Conservation (phyloP, 148 eudicot species). For the Salicornia ramosissima region DNA sequence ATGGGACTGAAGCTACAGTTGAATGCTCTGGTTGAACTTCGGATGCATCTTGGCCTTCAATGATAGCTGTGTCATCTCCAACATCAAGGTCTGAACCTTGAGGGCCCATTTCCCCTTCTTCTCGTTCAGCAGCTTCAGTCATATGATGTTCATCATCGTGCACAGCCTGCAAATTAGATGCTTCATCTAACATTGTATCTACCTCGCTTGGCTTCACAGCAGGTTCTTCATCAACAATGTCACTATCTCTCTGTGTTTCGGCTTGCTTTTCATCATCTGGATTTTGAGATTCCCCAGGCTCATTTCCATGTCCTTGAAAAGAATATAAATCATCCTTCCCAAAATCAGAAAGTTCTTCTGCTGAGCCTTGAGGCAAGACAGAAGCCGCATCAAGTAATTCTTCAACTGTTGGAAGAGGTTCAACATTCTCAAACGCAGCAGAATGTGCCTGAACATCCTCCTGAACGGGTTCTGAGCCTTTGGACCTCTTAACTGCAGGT, state of each 20-base stretch:
- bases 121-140: conserved; percentile 48
- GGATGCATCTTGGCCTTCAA: conserved; percentile 36
- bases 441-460: conserved; percentile 39
- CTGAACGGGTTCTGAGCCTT: conserved; percentile 46
- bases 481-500: conserved; percentile 52
- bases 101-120: conserved; percentile 69
- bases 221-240: conserved; percentile 36
- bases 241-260: conserved; percentile 40
- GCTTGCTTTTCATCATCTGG: conserved; percentile 26
- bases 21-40: conserved; percentile 37
- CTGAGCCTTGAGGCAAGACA: conserved; percentile 35
- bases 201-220: conserved; percentile 37
- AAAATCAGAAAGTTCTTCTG: conserved; percentile 39
- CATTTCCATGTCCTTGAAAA: conserved; percentile 38
- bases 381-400: conserved; percentile 42
- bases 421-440: conserved; percentile 36
- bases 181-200: conserved; percentile 39
- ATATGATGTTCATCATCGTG: conserved; percentile 40
- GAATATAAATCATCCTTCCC: conserved; percentile 47
- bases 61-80: conserved; percentile 32
- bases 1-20: conserved; percentile 29
- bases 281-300: conserved; percentile 25
- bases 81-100: conserved; percentile 46
- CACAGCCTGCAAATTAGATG: conserved; percentile 29
- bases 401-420: conserved; percentile 33